Evolutionary conservation across 805 yeast genomes (phyloP).

Genomic region (Kluyveromyces starmeri): DNA sequence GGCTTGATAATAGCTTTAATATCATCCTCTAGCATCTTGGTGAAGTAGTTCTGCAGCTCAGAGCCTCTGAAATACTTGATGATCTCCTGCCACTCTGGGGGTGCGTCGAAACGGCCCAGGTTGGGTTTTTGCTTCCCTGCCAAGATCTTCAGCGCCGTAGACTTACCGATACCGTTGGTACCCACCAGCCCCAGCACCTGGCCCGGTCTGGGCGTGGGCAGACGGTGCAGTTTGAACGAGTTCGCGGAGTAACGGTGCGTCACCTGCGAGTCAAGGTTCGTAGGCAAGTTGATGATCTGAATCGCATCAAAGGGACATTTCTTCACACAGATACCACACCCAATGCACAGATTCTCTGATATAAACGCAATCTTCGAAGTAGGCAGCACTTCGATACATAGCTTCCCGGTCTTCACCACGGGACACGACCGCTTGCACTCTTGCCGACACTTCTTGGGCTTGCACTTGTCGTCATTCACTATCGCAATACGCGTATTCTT

Average conservation of each 20-base stretch:
- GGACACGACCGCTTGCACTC: conserved; percentile 97
- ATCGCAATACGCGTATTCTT: conserved; percentile 85
- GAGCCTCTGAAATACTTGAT: conserved; percentile 90
- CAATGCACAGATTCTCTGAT: conserved; percentile 90
- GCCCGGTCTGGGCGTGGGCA: conserved; percentile 98
- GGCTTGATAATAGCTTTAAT: conserved; percentile 98
- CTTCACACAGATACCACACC: conserved; percentile 99
- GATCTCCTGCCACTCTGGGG: conserved; percentile 96
- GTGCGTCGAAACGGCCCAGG: conserved; percentile 86
- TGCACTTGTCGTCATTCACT: conserved; percentile 88
- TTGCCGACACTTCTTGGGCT: conserved; percentile 97
- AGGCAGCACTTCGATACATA: conserved; percentile 94
- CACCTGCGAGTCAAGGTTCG: conserved; percentile 84
- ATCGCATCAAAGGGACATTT: conserved; percentile 98
- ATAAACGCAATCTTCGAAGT: conserved; percentile 87
- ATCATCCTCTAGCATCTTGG: conserved; percentile 86
- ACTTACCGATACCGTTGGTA: conserved; percentile 98
- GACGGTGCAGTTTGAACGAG: conserved; percentile 91
- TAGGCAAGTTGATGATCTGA: conserved; percentile 90
- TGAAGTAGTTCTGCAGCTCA: conserved; percentile 92
- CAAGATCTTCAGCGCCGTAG: conserved; percentile 91
- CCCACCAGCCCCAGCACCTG: conserved; percentile 97
- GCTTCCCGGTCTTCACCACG: conserved; percentile 93
- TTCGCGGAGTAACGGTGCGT: conserved; percentile 98
- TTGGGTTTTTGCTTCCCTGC: conserved; percentile 98